Conservation (phyloP, 768 basidiomycete species). For the Russula sp. region DNA sequence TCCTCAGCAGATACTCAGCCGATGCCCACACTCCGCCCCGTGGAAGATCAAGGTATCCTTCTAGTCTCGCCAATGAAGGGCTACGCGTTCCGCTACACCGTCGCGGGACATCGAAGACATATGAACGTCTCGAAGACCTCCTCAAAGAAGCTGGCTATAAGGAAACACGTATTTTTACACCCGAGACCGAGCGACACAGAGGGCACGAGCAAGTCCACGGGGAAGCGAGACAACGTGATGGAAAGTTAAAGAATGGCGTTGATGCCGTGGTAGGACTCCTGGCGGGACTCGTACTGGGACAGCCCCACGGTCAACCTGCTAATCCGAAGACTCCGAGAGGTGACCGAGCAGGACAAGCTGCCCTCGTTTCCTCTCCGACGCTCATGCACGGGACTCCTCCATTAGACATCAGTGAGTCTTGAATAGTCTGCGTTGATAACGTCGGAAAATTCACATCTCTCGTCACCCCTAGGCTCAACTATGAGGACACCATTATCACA, state of each 20-base stretch:
- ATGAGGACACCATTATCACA: conserved; percentile 15
- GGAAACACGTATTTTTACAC: conserved; percentile 87
- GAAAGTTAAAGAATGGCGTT: conserved; percentile 45
- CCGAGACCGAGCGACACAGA: conserved; percentile 59
- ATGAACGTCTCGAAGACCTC: conserved; percentile 82
- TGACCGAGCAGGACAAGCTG: conserved; percentile 11
- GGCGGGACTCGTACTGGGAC: conserved; percentile 54
- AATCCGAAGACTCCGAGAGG: conserved; percentile 30
- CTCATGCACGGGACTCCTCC: neutral
- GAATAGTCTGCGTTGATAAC: neutral
- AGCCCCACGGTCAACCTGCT: conserved; percentile 26
- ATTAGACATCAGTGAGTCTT: conserved; percentile 9
- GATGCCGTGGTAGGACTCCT: conserved; percentile 64
- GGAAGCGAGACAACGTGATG: conserved; percentile 27
- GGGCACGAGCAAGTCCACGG: conserved; percentile 31
- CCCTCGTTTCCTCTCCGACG: neutral
- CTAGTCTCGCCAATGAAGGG: conserved; percentile 44
- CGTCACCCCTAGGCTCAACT: neutral
- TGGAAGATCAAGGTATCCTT: conserved; percentile 49
- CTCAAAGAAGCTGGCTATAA: conserved; percentile 88
- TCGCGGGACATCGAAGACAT: conserved; percentile 74
- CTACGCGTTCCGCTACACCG: conserved; percentile 69
- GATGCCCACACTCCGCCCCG: conserved; percentile 24
- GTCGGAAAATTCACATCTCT: neutral
- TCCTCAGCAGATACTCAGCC: conserved; percentile 11